Conservation (phyloP, 2,329 filamentous ascomycete species). For the Ceratocystis diversiconidia region DNA sequence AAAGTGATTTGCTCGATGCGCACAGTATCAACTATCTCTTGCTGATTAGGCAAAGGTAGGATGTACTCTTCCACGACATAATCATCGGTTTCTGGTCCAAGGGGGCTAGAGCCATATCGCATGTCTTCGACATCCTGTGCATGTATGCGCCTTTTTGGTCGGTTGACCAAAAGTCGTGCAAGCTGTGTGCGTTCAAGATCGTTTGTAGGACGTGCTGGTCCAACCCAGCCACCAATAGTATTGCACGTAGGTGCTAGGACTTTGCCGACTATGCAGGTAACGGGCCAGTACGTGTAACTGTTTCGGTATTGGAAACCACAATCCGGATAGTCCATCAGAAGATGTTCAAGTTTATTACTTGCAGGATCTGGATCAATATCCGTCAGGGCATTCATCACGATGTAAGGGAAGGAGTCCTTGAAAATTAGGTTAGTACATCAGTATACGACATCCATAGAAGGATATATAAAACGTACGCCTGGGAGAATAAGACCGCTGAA, state of each 20-base stretch:
- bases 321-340: conserved; percentile 53
- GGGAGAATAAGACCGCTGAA: conserved; percentile 62
- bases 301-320: conserved; percentile 63
- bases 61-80: conserved; percentile 55
- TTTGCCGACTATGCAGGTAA: conserved; percentile 57
- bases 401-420: conserved; percentile 50
- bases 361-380: conserved; percentile 58
- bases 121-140: conserved; percentile 50
- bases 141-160: conserved; percentile 41
- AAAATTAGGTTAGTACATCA: conserved; percentile 10
- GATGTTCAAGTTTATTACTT: conserved; percentile 48
- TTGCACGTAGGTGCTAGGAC: conserved; percentile 59
- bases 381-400: conserved; percentile 65
- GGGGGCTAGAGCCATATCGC: conserved; percentile 51
- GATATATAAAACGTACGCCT: conserved; percentile 36
- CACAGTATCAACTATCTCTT: conserved; percentile 49
- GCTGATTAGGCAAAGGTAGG: conserved; percentile 41
- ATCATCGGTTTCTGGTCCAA: conserved; percentile 46
- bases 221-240: conserved; percentile 59
- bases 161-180: conserved; percentile 49
- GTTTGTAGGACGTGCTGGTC: conserved; percentile 52
- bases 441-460: not conserved
- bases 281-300: conserved; percentile 64
- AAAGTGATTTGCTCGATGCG: conserved; percentile 55
- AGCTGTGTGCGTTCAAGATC: conserved; percentile 57